A percentile compares a stretch with the other conserved stretches of the same genome.
phyloP scores from a whole-genome alignment of 2,329 filamentous ascomycete genomes.

The Hypoxylon sp. region DNA sequence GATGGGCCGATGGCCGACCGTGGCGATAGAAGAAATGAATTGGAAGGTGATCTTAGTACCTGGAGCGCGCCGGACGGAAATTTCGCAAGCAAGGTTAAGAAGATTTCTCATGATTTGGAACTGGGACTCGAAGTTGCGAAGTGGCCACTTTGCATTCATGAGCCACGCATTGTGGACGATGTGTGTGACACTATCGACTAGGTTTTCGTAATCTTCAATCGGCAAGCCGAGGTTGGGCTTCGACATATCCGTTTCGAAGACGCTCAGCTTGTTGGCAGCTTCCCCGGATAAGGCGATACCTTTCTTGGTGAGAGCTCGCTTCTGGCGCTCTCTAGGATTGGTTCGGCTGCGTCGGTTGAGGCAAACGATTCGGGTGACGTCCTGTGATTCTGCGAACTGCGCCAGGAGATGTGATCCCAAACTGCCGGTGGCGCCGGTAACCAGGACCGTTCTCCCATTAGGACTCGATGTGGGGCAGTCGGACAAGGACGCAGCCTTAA shows the following conservation, averaged over 20 bases:
- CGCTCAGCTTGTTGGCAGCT: constrained; percentile 53
- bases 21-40: constrained; percentile 58
- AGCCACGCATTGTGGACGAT: constrained; percentile 66
- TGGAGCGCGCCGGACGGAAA: constrained; percentile 40
- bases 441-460: constrained; percentile 46
- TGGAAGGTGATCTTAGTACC: constrained; percentile 53
- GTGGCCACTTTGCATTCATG: constrained; percentile 58
- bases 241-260: constrained; percentile 57
- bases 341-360: constrained; percentile 57
- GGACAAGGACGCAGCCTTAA: constrained; percentile 45
- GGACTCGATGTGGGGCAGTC: constrained; percentile 37
- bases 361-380: constrained; percentile 55
- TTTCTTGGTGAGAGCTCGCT: constrained; percentile 27
- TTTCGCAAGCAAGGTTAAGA: constrained; percentile 58
- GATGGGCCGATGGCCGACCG: constrained; percentile 52
- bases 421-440: constrained; percentile 57
- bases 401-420: constrained; percentile 55
- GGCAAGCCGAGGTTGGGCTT: constrained; percentile 59
- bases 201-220: constrained; percentile 52
- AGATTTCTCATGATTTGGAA: constrained; percentile 61
- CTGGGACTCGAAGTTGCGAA: constrained; percentile 58
- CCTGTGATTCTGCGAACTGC: constrained; percentile 44
- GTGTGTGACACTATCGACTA: constrained; percentile 59
- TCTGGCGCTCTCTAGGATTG: constrained; percentile 34
- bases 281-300: constrained; percentile 30